Base-by-base conservation (phyloP, 1,284 basidiomycete genomes). In the Malassezia obtusa region DNA sequence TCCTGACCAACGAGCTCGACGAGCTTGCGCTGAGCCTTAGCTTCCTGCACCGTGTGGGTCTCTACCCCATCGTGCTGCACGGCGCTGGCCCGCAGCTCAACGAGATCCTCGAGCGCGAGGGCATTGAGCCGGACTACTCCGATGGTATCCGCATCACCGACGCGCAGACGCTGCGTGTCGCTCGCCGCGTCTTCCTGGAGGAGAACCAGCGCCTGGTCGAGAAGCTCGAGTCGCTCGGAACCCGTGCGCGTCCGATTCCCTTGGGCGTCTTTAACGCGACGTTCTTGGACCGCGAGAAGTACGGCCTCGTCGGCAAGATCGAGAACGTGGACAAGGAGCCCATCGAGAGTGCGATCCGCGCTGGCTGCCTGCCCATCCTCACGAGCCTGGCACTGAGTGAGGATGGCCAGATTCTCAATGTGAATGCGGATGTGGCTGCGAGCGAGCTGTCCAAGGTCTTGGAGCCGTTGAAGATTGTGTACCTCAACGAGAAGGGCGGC, bases 401-500 rank as follows among this genome's bases (percentile, higher is more conserved):
- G 50, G 71, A 73, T 36, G 71, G 71, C 4, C 71, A 73, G 61
- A 72, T 73, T 51, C 60, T 73, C 40, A 73, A 73, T 46, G 71
- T 73, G 58, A 73, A 73, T 43, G 71, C 71, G 38, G 71, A 73
- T 49, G 71, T 73, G 31, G 71, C 71, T 19, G 71, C 71, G 15
- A 65, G 63, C 31, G 71, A 73, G 61, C 66, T 73, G 8, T 61
- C 68, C 57, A 73, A 73, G 63, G 68, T 70, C 28, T 63, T 73
- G 44, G 71, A 73, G 62, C 71, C 71, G n/a, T 63, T 73, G 78
- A 99, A 98, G 79, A 96, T 98, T 60, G 92, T 99, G 49, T 96
- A 91, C 78, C 77, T 99, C 71, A 95, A 95, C 75, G 94, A 98
- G 72, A 96, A 98, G 79, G 92, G 92, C 56, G 92, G 94, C 48